A percentile compares a stretch with the other conserved stretches of the same genome.
Evolutionary conservation across 495 filamentous ascomycete genomes (phyloP).

Genomic region (Penicillium manginii): DNA sequence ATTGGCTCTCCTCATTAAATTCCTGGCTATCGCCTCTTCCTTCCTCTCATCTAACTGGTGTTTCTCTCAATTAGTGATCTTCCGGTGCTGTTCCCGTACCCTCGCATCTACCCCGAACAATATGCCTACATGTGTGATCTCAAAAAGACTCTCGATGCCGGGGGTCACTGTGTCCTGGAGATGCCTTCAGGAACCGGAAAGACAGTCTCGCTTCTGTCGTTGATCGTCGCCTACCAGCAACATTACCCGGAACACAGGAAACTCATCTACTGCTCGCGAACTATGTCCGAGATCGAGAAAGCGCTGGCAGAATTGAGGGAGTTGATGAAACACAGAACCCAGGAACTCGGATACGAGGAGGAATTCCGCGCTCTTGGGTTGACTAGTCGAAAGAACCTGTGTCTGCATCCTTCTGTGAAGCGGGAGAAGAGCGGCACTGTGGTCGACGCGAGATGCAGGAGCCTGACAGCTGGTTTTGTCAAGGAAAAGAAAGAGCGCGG

Average conservation of each 20-base stretch:
- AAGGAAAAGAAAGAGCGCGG: conserved; percentile 95
- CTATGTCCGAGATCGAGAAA: conserved; percentile 72
- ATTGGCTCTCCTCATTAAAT: conserved; percentile 10
- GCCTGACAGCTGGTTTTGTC: conserved; percentile 93
- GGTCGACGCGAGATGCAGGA: conserved; percentile 93
- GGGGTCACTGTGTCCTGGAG: conserved; percentile 96
- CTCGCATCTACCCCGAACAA: conserved; percentile 96
- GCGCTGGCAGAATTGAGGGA: conserved; percentile 88
- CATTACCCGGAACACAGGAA: conserved; percentile 89
- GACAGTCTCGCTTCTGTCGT: conserved; percentile 90
- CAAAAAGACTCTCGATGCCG: conserved; percentile 92
- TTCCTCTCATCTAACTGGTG: not conserved
- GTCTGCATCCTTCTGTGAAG: conserved; percentile 93
- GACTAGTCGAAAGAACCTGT: conserved; percentile 96
- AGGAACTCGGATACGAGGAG: conserved; percentile 84
- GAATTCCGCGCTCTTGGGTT: conserved; percentile 91
- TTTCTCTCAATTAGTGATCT: conserved; percentile 65
- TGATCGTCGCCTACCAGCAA: conserved; percentile 96
- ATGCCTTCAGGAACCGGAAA: conserved; percentile 99
- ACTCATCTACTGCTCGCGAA: conserved; percentile 97
- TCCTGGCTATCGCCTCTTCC: not conserved
- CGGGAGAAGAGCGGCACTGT: conserved; percentile 91
- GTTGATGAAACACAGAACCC: conserved; percentile 89
- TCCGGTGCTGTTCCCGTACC: conserved; percentile 94
- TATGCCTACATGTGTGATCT: conserved; percentile 99